Evolutionary conservation across 805 yeast genomes (phyloP).

Genomic region (Candida boleticola): DNA sequence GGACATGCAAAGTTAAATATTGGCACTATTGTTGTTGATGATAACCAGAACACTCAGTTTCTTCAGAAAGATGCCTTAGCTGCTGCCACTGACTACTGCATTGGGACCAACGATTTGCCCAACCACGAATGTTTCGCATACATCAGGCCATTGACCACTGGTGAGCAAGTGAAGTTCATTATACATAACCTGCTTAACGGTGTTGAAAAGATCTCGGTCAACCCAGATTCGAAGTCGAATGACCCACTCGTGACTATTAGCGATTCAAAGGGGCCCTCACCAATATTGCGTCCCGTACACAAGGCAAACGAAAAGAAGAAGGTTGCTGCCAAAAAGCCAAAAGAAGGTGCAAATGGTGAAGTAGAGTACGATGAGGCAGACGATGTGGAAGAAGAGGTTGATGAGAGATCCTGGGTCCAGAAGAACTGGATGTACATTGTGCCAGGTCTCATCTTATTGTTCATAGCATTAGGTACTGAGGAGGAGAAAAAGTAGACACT

Average conservation of each 20-base stretch:
- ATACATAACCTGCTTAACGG: background rate
- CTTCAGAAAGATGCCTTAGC: slow-evolving; percentile 2
- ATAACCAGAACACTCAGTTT: slow-evolving; percentile 9
- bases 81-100: slow-evolving; percentile 17
- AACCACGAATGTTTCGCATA: slow-evolving; percentile 32
- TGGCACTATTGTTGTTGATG: slow-evolving; percentile 12
- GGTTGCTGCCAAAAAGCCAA: slow-evolving; percentile 25
- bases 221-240: background rate
- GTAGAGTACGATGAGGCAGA: slow-evolving; percentile 19
- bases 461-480: slow-evolving; percentile 23
- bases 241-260: slow-evolving; percentile 6
- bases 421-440: slow-evolving; percentile 63
- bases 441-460: slow-evolving; percentile 43
- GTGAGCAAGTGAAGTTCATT: slow-evolving; percentile 7
- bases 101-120: slow-evolving; percentile 31
- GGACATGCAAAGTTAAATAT: slow-evolving; percentile 6
- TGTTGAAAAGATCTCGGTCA: background rate
- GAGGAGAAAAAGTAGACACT: slow-evolving; percentile 9
- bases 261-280: slow-evolving; percentile 19
- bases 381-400: slow-evolving; percentile 22
- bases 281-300: slow-evolving; percentile 26
- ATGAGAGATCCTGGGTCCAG: slow-evolving; percentile 49
- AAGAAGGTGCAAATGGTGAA: slow-evolving; percentile 19
- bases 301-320: slow-evolving; percentile 12
- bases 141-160: background rate